Percentiles rank a stretch among this genome's conserved stretches.
These are phyloP conservation scores for Epichloe festucae DNA, from an alignment of 2,329 filamentous ascomycete genomes.

Conservation along the genomic window DNA sequence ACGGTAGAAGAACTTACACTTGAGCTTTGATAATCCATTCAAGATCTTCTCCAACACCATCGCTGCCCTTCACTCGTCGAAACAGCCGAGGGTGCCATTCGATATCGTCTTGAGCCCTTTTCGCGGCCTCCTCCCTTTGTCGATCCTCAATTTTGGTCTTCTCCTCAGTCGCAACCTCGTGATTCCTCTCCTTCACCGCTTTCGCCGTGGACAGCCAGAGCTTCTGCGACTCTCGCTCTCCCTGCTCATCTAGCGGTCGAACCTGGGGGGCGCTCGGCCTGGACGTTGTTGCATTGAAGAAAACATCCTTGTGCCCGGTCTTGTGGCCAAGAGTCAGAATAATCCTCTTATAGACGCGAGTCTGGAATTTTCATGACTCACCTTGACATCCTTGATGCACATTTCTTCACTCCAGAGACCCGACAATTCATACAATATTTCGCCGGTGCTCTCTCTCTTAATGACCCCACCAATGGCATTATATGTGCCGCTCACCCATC, in stretches of 20 bases:
- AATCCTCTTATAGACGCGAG: neutral
- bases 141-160: conserved; percentile 93
- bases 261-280: conserved; percentile 62
- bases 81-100: conserved; percentile 88
- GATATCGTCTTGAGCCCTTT: conserved; percentile 60
- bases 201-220: conserved; percentile 73
- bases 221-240: conserved; percentile 76
- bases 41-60: conserved; percentile 76
- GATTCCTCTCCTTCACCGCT: conserved; percentile 74
- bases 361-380: conserved; percentile 25
- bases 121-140: conserved; percentile 79
- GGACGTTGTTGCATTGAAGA: conserved; percentile 75
- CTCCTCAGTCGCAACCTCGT: conserved; percentile 80
- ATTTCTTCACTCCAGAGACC: conserved; percentile 93
- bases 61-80: conserved; percentile 58
- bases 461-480: conserved; percentile 90
- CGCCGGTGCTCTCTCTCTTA: conserved; percentile 75
- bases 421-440: conserved; percentile 80
- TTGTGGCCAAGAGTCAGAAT: conserved; percentile 21
- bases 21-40: conserved; percentile 90
- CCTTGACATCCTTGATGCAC: conserved; percentile 72
- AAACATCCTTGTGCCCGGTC: conserved; percentile 78
- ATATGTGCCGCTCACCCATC: conserved; percentile 91
- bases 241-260: conserved; percentile 74
- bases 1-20: conserved; percentile 45